Percentiles rank a stretch among this genome's conserved stretches.
Evolutionary conservation across 495 filamentous ascomycete genomes (phyloP).

Genomic region (Penicillium silybi): DNA sequence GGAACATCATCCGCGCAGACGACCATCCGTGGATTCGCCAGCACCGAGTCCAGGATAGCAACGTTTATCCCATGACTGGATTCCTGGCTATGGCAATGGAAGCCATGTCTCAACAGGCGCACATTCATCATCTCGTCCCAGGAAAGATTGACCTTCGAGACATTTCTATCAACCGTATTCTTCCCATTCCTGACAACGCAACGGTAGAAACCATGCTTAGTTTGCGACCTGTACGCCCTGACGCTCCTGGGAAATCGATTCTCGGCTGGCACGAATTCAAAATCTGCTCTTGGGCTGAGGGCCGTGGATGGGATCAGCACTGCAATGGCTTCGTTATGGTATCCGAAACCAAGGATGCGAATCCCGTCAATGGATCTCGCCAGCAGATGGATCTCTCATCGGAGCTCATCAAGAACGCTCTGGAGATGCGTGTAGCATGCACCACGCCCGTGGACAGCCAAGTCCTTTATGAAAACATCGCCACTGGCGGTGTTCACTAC

Average conservation of each 20-base stretch:
- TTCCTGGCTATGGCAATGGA: slow-evolving; percentile 51
- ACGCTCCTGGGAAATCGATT: slow-evolving; percentile 23
- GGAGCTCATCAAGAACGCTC: too few species aligned
- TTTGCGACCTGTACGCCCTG: slow-evolving; percentile 16
- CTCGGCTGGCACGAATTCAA: slow-evolving; percentile 43
- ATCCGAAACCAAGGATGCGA: slow-evolving; percentile 24
- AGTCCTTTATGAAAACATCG: slow-evolving; percentile 21
- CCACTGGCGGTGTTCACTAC: slow-evolving; percentile 29
- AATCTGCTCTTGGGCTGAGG: slow-evolving; percentile 32
- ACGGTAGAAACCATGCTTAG: slow-evolving; percentile 31
- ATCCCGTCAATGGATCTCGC: slow-evolving; percentile 20
- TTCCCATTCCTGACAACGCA: slow-evolving; percentile 33
- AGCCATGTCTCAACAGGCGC: slow-evolving; percentile 43
- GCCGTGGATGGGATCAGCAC: slow-evolving; percentile 39
- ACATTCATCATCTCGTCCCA: slow-evolving; percentile 15
- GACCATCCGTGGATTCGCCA: slow-evolving; percentile 36
- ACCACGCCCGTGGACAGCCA: slow-evolving; percentile 7
- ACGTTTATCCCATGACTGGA: slow-evolving; percentile 49
- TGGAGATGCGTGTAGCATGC: background rate
- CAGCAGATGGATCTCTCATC: slow-evolving; percentile 1
- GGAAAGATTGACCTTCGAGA: slow-evolving; percentile 29
- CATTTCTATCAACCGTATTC: slow-evolving; percentile 37
- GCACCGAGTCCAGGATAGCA: slow-evolving; percentile 43
- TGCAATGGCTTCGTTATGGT: slow-evolving; percentile 35
- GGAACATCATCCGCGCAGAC: slow-evolving; percentile 26